These are phyloP conservation scores for Termitomyces bulborhizus DNA, from an alignment of 768 basidiomycete species.

Conservation along the genomic window DNA sequence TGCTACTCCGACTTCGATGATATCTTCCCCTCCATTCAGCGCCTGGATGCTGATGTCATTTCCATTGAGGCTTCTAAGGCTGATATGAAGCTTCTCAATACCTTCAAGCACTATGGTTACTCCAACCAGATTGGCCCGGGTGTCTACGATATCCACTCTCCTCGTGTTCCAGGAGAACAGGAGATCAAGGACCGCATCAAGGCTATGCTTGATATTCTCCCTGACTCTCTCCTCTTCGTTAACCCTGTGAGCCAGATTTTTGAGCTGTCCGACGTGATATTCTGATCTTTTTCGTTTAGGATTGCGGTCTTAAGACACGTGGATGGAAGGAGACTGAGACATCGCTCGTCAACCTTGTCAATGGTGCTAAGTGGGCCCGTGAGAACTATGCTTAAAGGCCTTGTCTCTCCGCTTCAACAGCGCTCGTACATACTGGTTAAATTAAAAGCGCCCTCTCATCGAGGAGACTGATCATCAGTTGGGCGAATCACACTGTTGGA, in stretches of 20 bases:
- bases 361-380: slow-evolving; percentile 92
- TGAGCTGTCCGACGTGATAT: neutral
- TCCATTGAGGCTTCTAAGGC: slow-evolving; percentile 98
- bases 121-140: slow-evolving; percentile 97
- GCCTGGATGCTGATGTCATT: slow-evolving; percentile 97
- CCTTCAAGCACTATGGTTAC: slow-evolving; percentile 94
- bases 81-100: slow-evolving; percentile 94
- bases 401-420: slow-evolving; percentile 82
- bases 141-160: slow-evolving; percentile 99
- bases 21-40: slow-evolving; percentile 96
- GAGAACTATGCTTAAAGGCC: slow-evolving; percentile 63
- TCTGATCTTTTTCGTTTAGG: slow-evolving; percentile 30
- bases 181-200: slow-evolving; percentile 93
- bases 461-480: slow-evolving; percentile 45
- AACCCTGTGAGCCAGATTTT: slow-evolving; percentile 58
- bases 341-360: slow-evolving; percentile 80
- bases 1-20: slow-evolving; percentile 99
- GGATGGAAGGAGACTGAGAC: slow-evolving; percentile 98
- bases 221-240: slow-evolving; percentile 77
- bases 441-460: slow-evolving; percentile 30
- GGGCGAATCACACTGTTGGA: slow-evolving; percentile 22
- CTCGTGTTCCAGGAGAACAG: slow-evolving; percentile 88
- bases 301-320: slow-evolving; percentile 98
- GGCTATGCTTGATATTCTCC: slow-evolving; percentile 77
- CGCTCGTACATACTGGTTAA: slow-evolving; percentile 64